Base-by-base conservation (phyloP, 1,284 basidiomycete species). In the Xerocomus amazonicus region DNA sequence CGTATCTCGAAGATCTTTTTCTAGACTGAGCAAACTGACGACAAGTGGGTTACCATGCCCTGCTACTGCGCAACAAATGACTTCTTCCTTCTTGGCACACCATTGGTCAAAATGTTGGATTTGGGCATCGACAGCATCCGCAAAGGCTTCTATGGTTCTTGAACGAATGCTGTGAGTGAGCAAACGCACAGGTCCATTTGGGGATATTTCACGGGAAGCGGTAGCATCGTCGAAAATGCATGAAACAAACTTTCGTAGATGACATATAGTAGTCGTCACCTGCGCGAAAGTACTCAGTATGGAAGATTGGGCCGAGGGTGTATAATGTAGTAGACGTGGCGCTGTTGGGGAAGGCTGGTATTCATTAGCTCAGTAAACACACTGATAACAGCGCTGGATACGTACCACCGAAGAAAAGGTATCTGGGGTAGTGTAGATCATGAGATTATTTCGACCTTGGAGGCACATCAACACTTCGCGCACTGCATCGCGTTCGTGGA, bases 101-200 rank as follows among this genome's bases (percentile, higher is more conserved):
- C 89, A 93, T 4, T 57, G 58, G 50, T 87, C 78, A 50, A 91
- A 80, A 0, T 57, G 55, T 14, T 73, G 73, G 4, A 92, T 66
- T 48, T 87, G 77, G 8, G 65, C 54, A 42, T 83, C 81, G 39
- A 91, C 69, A 0, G 87, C 87, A 51, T 90, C 88, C 0, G 85
- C 80, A 61, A 92, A 92, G 0, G 92, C 91, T 61, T 92, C 87
- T 12, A 85, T 69, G 0, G 89, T 92, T 36, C 78, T 79, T 2
- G 80, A 82, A 10, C 48, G 61, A 36, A 55, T 53, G 38, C 39
- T 58, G 37, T 59, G 58, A 26, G 62, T 53, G 16, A 57, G 47
- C 40, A 68, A 41, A 29, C 47, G 50, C 43, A 23, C 50, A 29
- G 55, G 49, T 27, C 55, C 58, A 43, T 56, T 57, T 38, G 54